Conservation (phyloP, 768 basidiomycete genomes). For the Sutorius australiensis region DNA sequence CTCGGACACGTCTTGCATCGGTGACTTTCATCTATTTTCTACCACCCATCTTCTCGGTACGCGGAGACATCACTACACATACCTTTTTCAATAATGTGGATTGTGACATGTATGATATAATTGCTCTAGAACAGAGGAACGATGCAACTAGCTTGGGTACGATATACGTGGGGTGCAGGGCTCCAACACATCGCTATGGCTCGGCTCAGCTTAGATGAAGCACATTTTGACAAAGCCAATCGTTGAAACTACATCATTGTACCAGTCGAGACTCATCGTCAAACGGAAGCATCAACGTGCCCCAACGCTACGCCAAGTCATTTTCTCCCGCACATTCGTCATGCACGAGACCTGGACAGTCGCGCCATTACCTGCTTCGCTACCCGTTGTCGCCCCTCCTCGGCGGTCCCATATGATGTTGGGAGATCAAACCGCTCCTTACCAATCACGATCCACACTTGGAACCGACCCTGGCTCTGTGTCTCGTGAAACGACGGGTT, state of each 20-base stretch:
- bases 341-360: constrained; percentile 21
- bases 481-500: constrained; percentile 36
- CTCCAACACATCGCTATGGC: no score
- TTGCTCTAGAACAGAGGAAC: neutral
- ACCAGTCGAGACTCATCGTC: no score
- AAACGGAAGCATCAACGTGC: neutral
- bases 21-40: constrained; percentile 8
- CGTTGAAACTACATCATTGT: no score
- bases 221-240: no score
- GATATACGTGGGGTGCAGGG: neutral
- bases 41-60: neutral
- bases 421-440: constrained; percentile 32
- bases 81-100: constrained; percentile 7
- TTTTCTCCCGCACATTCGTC: neutral
- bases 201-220: no score
- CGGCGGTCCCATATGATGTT: neutral
- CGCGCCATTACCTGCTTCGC: constrained; percentile 43
- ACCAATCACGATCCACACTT: constrained; percentile 47
- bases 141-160: neutral
- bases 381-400: constrained; percentile 26
- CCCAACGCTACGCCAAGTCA: neutral
- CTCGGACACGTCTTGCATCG: constrained; percentile 30
- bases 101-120: constrained; percentile 8
- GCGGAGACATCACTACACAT: constrained; percentile 14
- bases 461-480: constrained; percentile 21